phyloP scores from a whole-genome alignment of 1,284 basidiomycete genomes.

The Ustilago cynodontis region DNA sequence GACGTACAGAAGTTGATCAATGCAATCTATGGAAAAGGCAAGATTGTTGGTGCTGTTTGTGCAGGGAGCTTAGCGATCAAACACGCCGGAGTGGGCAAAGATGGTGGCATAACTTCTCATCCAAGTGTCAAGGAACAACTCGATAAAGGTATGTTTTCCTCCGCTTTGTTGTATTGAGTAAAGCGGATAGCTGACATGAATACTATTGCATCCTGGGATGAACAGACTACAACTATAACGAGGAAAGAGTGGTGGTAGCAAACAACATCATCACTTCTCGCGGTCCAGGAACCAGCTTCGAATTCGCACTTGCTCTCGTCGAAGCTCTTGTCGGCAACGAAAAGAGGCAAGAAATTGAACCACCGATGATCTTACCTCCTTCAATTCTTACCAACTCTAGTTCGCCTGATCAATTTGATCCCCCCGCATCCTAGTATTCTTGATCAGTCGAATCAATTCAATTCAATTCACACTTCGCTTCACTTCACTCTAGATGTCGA shows the following conservation, averaged over 20 bases:
- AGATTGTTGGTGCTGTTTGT: constrained; percentile 61
- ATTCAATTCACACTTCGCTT: no score
- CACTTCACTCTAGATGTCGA: no score
- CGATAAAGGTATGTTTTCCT: constrained; percentile 17
- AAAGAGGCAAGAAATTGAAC: constrained; percentile 78
- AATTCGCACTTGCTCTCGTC: constrained; percentile 80
- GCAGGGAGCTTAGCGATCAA: constrained; percentile 77
- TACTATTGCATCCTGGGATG: no score
- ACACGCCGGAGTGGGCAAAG: constrained; percentile 75
- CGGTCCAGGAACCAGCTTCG: constrained; percentile 84
- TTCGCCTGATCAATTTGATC: constrained; percentile 16
- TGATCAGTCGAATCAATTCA: no score
- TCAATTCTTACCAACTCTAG: background rate
- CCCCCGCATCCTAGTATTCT: background rate
- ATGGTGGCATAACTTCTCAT: constrained; percentile 79
- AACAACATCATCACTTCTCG: constrained; percentile 80
- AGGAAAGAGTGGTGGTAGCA: constrained; percentile 80
- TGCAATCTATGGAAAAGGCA: constrained; percentile 74
- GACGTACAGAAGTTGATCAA: constrained; percentile 78
- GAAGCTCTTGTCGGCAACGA: constrained; percentile 78
- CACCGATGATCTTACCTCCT: constrained; percentile 76
- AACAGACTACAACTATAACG: constrained; percentile 81
- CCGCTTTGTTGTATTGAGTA: no score
- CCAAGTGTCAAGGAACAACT: constrained; percentile 76
- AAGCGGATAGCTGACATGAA: background rate